Percentiles rank a stretch among this genome's conserved stretches.
Evolutionary conservation across 2,329 filamentous ascomycete species (phyloP).

Genomic region (Diaporthe eres): DNA sequence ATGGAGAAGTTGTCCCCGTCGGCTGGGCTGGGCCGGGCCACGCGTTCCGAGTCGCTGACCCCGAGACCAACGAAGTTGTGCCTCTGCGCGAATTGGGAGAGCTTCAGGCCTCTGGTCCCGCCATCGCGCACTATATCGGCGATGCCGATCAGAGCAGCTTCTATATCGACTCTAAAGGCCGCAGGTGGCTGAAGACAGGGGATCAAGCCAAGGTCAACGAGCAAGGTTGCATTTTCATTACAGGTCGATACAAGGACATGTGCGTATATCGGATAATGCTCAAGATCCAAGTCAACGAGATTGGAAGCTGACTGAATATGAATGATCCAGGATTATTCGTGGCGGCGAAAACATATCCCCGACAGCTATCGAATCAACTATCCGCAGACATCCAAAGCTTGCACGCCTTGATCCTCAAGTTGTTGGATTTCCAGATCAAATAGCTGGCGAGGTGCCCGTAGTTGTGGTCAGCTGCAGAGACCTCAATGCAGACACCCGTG

Average conservation of each 20-base stretch:
- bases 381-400: neutral
- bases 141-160: neutral
- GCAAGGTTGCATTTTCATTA: neutral
- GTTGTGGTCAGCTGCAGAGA: neutral
- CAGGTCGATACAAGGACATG: slow-evolving; percentile 13
- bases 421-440: neutral
- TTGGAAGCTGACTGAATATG: neutral
- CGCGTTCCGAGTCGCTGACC: slow-evolving; percentile 6
- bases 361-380: neutral
- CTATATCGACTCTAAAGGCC: neutral
- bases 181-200: slow-evolving; percentile 7
- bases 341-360: neutral
- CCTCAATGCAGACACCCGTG: neutral
- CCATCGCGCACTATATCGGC: neutral
- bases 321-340: neutral
- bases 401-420: neutral
- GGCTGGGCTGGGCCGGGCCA: neutral
- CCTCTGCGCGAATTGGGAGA: neutral
- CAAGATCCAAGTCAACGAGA: neutral
- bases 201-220: neutral
- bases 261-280: neutral
- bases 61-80: neutral
- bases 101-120: neutral
- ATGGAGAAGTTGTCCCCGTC: neutral
- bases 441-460: neutral